Conservation (phyloP, 306 rosid species). For the Cucumis cinereus region DNA sequence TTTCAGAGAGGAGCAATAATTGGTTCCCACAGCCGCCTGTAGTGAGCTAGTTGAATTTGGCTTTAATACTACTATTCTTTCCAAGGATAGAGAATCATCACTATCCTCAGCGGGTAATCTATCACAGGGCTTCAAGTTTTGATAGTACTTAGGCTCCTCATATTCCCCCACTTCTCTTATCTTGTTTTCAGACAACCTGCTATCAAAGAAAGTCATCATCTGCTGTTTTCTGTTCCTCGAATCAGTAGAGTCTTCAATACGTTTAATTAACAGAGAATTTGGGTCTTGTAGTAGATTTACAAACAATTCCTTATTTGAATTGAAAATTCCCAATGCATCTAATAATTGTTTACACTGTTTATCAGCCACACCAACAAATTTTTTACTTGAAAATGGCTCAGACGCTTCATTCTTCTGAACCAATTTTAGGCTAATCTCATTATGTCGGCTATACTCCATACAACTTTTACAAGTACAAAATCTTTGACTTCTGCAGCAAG, state of each 20-base stretch:
- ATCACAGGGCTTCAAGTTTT: slow-evolving; percentile 13
- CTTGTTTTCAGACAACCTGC: slow-evolving; percentile 15
- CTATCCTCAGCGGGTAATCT: slow-evolving; percentile 11
- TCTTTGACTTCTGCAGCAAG: slow-evolving; percentile 22
- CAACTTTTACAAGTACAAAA: slow-evolving; percentile 34
- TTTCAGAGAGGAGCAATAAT: slow-evolving; percentile 16
- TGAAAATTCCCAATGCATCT: slow-evolving; percentile 53
- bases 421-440: slow-evolving; percentile 12
- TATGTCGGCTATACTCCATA: slow-evolving; percentile 19
- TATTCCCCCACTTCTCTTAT: slow-evolving; percentile 17
- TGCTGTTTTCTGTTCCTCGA: slow-evolving; percentile 27
- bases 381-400: slow-evolving; percentile 35
- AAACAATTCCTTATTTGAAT: slow-evolving; percentile 62
- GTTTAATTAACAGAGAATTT: slow-evolving; percentile 49
- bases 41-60: slow-evolving; percentile 20
- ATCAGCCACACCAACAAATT: slow-evolving; percentile 26
- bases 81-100: slow-evolving; percentile 15
- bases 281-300: slow-evolving; percentile 61
- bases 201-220: slow-evolving; percentile 10
- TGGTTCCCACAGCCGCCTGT: slow-evolving; percentile 10
- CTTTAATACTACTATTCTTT: slow-evolving; percentile 37
- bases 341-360: slow-evolving; percentile 43
- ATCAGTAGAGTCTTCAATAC: slow-evolving; percentile 29
- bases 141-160: slow-evolving; percentile 14
- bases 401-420: slow-evolving; percentile 25